These are phyloP conservation scores for Globisporangium mamillatum DNA, from an alignment of 352 stramenopile species.

Conservation along the genomic window DNA sequence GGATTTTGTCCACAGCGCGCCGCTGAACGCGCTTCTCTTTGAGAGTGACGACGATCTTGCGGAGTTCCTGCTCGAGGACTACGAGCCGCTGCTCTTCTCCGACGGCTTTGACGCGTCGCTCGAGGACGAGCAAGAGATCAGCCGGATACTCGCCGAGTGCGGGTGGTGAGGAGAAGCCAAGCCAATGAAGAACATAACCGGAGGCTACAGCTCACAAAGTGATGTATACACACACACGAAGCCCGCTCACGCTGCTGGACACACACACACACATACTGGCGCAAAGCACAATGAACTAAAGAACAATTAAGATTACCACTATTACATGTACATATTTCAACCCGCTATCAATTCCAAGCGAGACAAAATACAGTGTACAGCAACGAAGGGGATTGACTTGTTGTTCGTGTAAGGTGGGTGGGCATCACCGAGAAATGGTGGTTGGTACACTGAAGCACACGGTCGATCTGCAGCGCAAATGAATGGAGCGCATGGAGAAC, in stretches of 20 bases:
- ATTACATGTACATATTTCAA: background rate
- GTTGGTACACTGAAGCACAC: background rate
- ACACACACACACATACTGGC: no score
- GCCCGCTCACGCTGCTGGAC: no score
- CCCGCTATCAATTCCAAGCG: background rate
- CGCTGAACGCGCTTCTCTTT: conserved; percentile 13
- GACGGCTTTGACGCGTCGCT: conserved; percentile 11
- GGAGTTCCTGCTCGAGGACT: conserved; percentile 22
- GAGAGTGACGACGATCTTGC: conserved; percentile 18
- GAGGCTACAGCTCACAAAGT: background rate
- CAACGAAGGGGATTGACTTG: background rate
- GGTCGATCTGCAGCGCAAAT: no score
- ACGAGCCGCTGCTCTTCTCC: conserved; percentile 21
- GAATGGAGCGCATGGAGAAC: background rate
- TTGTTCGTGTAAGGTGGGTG: background rate
- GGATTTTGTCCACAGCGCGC: conserved; percentile 15
- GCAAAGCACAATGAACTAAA: background rate
- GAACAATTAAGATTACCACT: background rate
- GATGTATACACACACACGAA: background rate
- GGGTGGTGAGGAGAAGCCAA: conserved; percentile 10
- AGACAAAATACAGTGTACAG: background rate
- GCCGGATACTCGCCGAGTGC: conserved; percentile 20
- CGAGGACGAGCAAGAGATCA: conserved; percentile 23
- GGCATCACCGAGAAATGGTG: background rate
- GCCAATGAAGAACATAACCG: background rate